phyloP scores from a whole-genome alignment of 345 rosid species.

The Salix arbutifolia region DNA sequence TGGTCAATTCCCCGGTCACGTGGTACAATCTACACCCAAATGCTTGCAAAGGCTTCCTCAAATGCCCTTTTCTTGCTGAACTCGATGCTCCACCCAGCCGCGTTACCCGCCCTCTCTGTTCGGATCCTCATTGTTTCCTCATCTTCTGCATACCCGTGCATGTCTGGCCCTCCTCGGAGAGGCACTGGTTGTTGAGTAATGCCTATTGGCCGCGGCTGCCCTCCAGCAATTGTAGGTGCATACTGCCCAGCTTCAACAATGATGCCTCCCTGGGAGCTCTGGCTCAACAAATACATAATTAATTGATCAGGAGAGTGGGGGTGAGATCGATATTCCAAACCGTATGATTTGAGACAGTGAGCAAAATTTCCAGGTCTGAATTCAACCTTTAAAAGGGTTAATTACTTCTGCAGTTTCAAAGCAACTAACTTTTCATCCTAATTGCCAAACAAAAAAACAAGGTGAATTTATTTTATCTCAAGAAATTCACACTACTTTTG shows the following conservation, averaged over 20 bases:
- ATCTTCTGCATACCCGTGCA: constrained; percentile 53
- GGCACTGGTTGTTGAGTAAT: constrained; percentile 76
- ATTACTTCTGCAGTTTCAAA: background rate
- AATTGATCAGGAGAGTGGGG: background rate
- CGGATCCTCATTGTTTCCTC: constrained; percentile 66
- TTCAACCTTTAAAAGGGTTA: background rate
- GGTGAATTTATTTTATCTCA: background rate
- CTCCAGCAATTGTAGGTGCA: constrained; percentile 59
- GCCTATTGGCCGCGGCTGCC: constrained; percentile 78
- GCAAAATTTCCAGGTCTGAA: background rate
- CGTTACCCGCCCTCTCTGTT: constrained; percentile 70
- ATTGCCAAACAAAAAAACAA: background rate
- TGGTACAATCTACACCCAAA: constrained; percentile 50
- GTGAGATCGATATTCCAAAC: background rate
- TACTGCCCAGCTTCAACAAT: constrained; percentile 46
- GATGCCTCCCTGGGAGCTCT: constrained; percentile 41
- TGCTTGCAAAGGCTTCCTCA: constrained; percentile 87
- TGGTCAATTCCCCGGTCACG: too few relatives aligned
- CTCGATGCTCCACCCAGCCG: constrained; percentile 91
- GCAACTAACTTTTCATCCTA: background rate
- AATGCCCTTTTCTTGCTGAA: constrained; percentile 78
- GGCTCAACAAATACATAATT: constrained; percentile 17
- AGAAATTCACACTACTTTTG: background rate
- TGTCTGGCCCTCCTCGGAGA: constrained; percentile 43
- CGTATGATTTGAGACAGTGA: background rate